Conservation (phyloP, 345 rosid genomes). For the Eutrema japonicum region DNA sequence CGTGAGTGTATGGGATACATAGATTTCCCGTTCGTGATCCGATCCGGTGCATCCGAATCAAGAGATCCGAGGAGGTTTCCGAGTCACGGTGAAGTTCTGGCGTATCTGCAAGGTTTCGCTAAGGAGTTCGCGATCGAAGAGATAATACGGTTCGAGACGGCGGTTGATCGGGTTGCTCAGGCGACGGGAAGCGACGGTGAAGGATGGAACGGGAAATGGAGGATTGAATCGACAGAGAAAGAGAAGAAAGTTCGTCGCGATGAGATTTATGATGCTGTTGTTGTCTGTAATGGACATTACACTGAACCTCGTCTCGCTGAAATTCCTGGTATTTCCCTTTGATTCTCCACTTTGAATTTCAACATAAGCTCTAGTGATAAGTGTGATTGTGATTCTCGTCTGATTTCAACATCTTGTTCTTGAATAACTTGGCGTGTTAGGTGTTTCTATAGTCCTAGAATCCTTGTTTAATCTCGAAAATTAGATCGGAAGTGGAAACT, state of each 20-base stretch:
- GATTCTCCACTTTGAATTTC: not conserved
- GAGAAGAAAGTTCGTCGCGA: slow-evolving; percentile 28
- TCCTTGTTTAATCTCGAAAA: not conserved
- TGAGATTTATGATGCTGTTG: slow-evolving; percentile 74
- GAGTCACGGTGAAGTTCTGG: slow-evolving; percentile 69
- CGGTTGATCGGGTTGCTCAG: slow-evolving; percentile 55
- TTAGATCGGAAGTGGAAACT: not conserved
- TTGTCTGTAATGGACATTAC: slow-evolving; percentile 72
- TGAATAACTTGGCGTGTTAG: not conserved
- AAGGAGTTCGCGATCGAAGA: slow-evolving; percentile 66
- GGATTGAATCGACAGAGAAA: slow-evolving; percentile 51
- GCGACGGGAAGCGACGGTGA: slow-evolving; percentile 24
- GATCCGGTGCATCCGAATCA: slow-evolving; percentile 29
- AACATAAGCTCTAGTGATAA: not conserved
- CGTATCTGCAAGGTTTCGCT: slow-evolving; percentile 63
- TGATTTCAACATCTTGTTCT: not conserved
- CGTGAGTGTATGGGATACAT: slow-evolving; percentile 84
- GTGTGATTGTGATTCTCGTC: slow-evolving; percentile 4
- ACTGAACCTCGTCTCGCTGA: slow-evolving; percentile 70
- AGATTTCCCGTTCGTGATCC: slow-evolving; percentile 65
- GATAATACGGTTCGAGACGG: slow-evolving; percentile 63
- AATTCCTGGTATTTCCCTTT: slow-evolving; percentile 54
- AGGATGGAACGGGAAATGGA: slow-evolving; percentile 57
- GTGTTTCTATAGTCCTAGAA: not conserved
- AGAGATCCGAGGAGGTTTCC: slow-evolving; percentile 79